These are phyloP conservation scores for Truncatella angustata DNA, from an alignment of 2,329 filamentous ascomycete species.

Conservation along the genomic window DNA sequence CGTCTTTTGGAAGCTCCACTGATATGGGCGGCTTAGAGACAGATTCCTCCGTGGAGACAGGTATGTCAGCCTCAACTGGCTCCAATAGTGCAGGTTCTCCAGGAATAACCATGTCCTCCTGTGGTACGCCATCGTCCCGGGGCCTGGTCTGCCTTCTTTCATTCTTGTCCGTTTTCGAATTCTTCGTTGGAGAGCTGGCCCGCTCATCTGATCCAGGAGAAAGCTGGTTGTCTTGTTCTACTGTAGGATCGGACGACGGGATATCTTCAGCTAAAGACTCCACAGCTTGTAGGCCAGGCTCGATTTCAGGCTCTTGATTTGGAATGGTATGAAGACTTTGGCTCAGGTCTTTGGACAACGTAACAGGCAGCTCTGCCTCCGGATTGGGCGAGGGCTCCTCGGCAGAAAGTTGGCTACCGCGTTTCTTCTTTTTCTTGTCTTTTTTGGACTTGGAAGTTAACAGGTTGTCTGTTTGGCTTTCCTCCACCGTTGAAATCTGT, in stretches of 20 bases:
- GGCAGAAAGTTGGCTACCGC: conserved; percentile 5
- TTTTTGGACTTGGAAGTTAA: conserved; percentile 32
- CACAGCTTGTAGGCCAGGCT: conserved; percentile 10
- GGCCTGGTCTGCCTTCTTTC: conserved; percentile 20
- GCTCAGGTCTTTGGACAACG: background rate
- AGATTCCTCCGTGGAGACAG: background rate
- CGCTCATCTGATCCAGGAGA: conserved; percentile 15
- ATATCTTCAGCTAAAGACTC: background rate
- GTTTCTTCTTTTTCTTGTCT: conserved; percentile 31
- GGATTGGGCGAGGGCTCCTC: background rate
- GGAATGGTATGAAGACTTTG: background rate
- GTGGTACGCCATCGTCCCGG: conserved; percentile 10
- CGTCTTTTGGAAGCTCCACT: background rate
- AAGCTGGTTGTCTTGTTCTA: background rate
- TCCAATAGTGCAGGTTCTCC: background rate
- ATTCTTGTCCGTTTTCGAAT: conserved; percentile 28
- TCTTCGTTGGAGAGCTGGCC: conserved; percentile 19
- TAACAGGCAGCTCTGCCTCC: background rate
- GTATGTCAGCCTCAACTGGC: background rate
- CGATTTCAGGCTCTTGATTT: conserved; percentile 7
- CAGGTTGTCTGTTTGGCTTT: conserved; percentile 14
- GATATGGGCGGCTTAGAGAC: background rate
- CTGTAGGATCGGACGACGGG: background rate
- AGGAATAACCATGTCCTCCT: conserved; percentile 5
- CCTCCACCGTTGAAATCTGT: background rate